These are phyloP conservation scores for Syzygium malaccense DNA, from an alignment of 441 rosid species.

Conservation along the genomic window DNA sequence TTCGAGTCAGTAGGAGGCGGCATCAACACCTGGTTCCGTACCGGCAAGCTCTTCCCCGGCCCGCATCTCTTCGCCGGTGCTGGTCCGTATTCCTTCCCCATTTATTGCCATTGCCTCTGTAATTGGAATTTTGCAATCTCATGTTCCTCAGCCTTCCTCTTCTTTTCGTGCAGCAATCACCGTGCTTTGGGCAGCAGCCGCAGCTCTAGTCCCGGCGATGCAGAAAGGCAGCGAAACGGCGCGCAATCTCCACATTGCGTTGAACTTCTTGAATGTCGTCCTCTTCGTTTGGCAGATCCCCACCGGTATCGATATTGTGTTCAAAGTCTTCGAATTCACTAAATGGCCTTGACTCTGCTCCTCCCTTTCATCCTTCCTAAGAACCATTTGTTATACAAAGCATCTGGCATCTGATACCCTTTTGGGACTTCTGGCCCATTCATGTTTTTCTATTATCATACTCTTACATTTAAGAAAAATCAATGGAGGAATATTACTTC, in stretches of 20 bases:
- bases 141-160: not conserved
- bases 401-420: not conserved
- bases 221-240: conserved; percentile 83
- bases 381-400: not conserved
- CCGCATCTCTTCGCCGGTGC: conserved; percentile 94
- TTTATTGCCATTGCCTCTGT: not conserved
- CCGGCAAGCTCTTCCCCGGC: conserved; percentile 91
- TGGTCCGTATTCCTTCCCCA: conserved; percentile 20
- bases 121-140: not conserved
- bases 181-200: conserved; percentile 76
- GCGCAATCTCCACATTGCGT: conserved; percentile 71
- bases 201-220: conserved; percentile 88
- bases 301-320: conserved; percentile 70
- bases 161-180: conserved; percentile 45
- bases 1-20: conserved; percentile 74
- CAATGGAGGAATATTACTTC: not conserved
- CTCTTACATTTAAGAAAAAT: not conserved
- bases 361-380: not conserved
- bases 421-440: not conserved
- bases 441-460: not conserved
- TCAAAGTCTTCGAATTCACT: conserved; percentile 75
- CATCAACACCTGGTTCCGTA: conserved; percentile 70
- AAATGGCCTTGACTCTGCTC: conserved; percentile 53
- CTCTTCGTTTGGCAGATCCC: conserved; percentile 78
- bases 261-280: conserved; percentile 55